Base-by-base conservation (phyloP, 192 early-diverging fungal species). In the Coemansia sp. region DNA sequence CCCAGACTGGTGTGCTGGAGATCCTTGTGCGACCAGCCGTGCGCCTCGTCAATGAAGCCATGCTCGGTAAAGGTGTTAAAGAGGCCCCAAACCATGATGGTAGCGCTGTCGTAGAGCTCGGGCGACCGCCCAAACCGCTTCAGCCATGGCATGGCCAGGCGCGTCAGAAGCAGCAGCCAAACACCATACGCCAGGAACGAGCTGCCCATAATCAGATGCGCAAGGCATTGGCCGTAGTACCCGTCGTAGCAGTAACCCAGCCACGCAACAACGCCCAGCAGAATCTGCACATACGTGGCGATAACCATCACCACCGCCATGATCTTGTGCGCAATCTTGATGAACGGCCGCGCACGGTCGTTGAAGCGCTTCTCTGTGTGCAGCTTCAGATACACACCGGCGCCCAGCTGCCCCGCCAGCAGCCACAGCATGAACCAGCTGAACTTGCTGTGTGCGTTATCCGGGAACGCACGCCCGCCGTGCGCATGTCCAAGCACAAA, bases 21-120 rank as follows among this genome's bases (percentile, higher is more conserved):
- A 59, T 90, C 89, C 57, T 87, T 86, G 63, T 89, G 86, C 52
- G 81, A 86, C 89, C 89, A 90, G 21, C 81, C 81, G 50, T 83
- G 65, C 6, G 81, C 71, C 63, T 77, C 23, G 19, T 78, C 72
- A 37, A 76, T 64, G 44, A 85, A 87, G 64, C 88, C 83, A 73
- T 90, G 89, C 73, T 90, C 89, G 9, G 89, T 90, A 44, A 88
- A 90, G 10, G 89, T 88, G 68, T 90, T 90, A 61, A 89, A 77
- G 67, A 88, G 85, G 18, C 89, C 89, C 89, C 89, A 90, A 7
- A 70, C 56, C 68, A 83, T 86, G 42, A 90, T 90, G 49, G 84
- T 79, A 57, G 71, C 85, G 78, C 89, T 90, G 67, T 90, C 89
- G 67, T 85, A 90, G 65, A 85, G 86, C 75, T 90, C 89, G 63